A percentile compares a stretch with the other conserved stretches of the same genome.
phyloP scores from a whole-genome alignment of 352 stramenopile species.

The Globisporangium apiculatum region DNA sequence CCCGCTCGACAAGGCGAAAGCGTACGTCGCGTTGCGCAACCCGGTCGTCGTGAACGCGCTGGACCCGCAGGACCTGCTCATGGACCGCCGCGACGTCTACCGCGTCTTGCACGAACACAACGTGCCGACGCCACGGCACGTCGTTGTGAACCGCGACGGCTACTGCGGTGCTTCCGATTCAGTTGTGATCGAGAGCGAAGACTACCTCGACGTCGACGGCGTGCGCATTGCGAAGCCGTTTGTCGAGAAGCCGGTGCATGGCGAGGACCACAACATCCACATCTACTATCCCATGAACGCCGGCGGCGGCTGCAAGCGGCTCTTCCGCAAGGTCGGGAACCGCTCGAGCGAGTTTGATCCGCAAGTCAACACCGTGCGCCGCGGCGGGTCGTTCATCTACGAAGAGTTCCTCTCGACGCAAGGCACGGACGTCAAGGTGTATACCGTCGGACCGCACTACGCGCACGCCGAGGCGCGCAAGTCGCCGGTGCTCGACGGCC shows the following conservation, averaged over 20 bases:
- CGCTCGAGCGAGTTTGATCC: conserved; percentile 93
- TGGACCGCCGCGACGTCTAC: conserved; percentile 96
- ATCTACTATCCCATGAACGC: conserved; percentile 99
- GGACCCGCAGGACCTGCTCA: conserved; percentile 90
- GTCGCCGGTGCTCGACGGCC: conserved; percentile 97
- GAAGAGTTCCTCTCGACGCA: conserved; percentile 99
- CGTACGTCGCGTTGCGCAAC: conserved; percentile 92
- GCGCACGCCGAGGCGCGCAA: conserved; percentile 99
- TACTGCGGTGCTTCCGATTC: conserved; percentile 50
- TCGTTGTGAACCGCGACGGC: conserved; percentile 92
- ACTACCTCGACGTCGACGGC: conserved; percentile 87
- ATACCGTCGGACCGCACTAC: conserved; percentile 98
- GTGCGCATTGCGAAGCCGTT: conserved; percentile 98
- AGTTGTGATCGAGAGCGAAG: conserved; percentile 56
- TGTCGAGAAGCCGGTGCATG: conserved; percentile 99
- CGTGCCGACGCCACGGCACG: conserved; percentile 93
- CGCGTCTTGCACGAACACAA: conserved; percentile 85
- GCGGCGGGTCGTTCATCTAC: conserved; percentile 92
- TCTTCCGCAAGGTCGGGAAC: conserved; percentile 97
- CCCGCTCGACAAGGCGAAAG: conserved; percentile 95
- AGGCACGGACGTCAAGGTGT: conserved; percentile 99
- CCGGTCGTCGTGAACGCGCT: conserved; percentile 98
- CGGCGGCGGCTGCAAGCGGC: conserved; percentile 97
- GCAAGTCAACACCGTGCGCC: conserved; percentile 93
- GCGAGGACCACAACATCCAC: conserved; percentile 99